phyloP scores from a whole-genome alignment of 345 rosid species.

The Citrus inodora region DNA sequence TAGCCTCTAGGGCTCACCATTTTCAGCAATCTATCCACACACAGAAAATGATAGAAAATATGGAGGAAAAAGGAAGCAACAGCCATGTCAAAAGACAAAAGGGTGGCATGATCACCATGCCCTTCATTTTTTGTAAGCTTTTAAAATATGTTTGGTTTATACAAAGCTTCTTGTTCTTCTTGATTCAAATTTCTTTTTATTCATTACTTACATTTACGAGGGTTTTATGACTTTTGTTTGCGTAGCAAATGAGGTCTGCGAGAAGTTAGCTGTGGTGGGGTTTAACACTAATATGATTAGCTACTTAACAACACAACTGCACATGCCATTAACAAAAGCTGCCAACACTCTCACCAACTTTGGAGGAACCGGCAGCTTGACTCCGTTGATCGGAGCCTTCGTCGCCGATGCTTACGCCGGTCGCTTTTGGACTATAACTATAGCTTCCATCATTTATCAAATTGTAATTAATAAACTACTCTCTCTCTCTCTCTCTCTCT shows the following conservation, averaged over 20 bases:
- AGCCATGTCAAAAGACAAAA: conserved; percentile 35
- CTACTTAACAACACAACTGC: conserved; percentile 78
- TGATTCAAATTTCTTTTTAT: neutral
- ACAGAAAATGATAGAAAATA: conserved; percentile 26
- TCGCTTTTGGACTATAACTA: conserved; percentile 77
- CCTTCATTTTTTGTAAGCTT: conserved; percentile 63
- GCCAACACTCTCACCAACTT: conserved; percentile 92
- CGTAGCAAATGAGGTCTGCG: conserved; percentile 81
- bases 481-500: neutral
- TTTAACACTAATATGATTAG: conserved; percentile 79
- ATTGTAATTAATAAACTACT: conserved; percentile 27
- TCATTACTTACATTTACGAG: neutral
- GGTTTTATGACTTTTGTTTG: neutral
- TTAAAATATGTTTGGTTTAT: neutral
- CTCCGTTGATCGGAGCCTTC: conserved; percentile 89
- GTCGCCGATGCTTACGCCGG: conserved; percentile 78
- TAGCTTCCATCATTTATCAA: conserved; percentile 74
- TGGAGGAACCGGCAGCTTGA: conserved; percentile 76
- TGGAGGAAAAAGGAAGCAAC: conserved; percentile 22
- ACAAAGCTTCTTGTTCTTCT: neutral
- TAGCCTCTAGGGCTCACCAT: neutral
- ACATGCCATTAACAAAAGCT: conserved; percentile 86
- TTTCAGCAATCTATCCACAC: neutral
- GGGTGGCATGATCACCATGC: conserved; percentile 72
- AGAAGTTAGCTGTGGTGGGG: conserved; percentile 89